phyloP scores from a whole-genome alignment of 768 basidiomycete species.

The Rhodotorula sphaerocarpa region DNA sequence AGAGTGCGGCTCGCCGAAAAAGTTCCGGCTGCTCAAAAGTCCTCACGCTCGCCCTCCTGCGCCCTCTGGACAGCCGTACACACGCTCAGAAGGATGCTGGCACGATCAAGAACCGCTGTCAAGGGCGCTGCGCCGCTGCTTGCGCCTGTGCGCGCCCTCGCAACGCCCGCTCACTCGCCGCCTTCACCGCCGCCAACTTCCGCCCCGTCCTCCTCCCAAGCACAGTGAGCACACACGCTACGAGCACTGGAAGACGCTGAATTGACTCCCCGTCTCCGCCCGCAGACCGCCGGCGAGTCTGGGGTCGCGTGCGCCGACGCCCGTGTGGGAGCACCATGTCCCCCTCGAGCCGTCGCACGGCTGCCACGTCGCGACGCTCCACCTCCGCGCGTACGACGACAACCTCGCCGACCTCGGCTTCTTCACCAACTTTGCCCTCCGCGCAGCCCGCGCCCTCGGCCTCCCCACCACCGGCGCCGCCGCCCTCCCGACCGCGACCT shows the following conservation, averaged over 20 bases:
- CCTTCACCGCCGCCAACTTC: constrained; percentile 41
- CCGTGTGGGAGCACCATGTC: constrained; percentile 13
- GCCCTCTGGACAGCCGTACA: too few relatives aligned
- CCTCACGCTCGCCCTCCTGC: too few relatives aligned
- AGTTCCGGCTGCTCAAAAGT: too few relatives aligned
- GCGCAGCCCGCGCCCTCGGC: constrained; percentile 73
- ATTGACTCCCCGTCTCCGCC: too few relatives aligned
- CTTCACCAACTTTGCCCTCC: constrained; percentile 72
- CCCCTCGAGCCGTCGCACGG: constrained; percentile 51
- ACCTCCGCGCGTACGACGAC: constrained; percentile 66
- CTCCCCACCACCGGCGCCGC: constrained; percentile 64
- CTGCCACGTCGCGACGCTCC: constrained; percentile 71
- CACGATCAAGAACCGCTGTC: constrained; percentile 13
- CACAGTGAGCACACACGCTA: too few relatives aligned
- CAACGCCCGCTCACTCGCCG: constrained; percentile 43
- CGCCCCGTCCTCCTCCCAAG: constrained; percentile 35
- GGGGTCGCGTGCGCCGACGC: constrained; percentile 7
- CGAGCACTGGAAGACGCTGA: too few relatives aligned
- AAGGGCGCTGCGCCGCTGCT: constrained; percentile 45
- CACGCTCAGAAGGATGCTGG: background rate
- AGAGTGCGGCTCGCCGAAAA: too few relatives aligned
- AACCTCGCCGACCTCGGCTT: constrained; percentile 56
- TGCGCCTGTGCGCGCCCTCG: constrained; percentile 47
- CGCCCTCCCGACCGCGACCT: constrained; percentile 63
- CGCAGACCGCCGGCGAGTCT: too few relatives aligned